These are phyloP conservation scores for Colletotrichum gigasporum DNA, from an alignment of 2,329 filamentous ascomycete species.

Conservation along the genomic window DNA sequence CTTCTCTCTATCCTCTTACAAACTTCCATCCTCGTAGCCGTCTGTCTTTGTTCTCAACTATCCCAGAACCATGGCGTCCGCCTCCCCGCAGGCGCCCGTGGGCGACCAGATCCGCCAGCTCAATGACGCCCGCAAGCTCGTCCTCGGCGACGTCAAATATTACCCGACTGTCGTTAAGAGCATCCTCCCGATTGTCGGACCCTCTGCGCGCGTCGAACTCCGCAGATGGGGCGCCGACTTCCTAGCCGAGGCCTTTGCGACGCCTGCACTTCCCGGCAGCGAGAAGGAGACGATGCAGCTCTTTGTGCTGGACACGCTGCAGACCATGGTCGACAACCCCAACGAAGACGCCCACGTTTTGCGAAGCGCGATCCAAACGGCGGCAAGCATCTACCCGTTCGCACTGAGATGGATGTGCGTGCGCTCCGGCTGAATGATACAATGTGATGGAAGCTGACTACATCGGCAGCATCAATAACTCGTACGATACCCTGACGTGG, in stretches of 20 bases:
- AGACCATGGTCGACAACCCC: slow-evolving; percentile 74
- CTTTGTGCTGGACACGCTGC: slow-evolving; percentile 80
- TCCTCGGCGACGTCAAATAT: slow-evolving; percentile 85
- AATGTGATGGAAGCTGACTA: slow-evolving; percentile 36
- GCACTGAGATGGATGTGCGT: slow-evolving; percentile 96
- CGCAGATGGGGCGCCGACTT: slow-evolving; percentile 97
- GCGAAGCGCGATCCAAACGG: slow-evolving; percentile 86
- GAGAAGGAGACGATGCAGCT: slow-evolving; percentile 85
- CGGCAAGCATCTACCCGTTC: slow-evolving; percentile 91
- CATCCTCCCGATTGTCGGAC: slow-evolving; percentile 89
- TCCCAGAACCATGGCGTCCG: slow-evolving; percentile 57
- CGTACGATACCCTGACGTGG: slow-evolving; percentile 84
- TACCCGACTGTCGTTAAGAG: slow-evolving; percentile 93
- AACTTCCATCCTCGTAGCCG: neutral
- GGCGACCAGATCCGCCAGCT: slow-evolving; percentile 87
- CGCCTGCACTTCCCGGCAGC: slow-evolving; percentile 79
- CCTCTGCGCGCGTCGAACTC: slow-evolving; percentile 78
- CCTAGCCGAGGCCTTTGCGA: slow-evolving; percentile 93
- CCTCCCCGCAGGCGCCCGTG: slow-evolving; percentile 62
- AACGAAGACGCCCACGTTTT: slow-evolving; percentile 82
- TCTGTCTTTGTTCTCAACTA: neutral
- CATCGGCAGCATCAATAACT: slow-evolving; percentile 80
- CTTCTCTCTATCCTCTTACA: neutral
- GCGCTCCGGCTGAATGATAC: neutral
- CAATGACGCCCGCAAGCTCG: slow-evolving; percentile 88